phyloP scores from a whole-genome alignment of 305 asterid species.

The Ruellia speciosa region DNA sequence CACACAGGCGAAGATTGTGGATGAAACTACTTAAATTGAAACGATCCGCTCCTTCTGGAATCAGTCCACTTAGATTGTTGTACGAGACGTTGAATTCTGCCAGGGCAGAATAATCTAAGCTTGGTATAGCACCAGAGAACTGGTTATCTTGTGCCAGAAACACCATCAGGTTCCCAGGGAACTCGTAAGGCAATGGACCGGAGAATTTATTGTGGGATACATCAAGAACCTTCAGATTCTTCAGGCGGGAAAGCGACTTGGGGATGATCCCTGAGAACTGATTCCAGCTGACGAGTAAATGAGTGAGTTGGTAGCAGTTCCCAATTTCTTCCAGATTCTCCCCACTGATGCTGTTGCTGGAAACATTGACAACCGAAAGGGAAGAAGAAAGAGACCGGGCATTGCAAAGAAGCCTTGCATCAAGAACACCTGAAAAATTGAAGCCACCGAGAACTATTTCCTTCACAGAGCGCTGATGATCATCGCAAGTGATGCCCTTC shows the following conservation, averaged over 20 bases:
- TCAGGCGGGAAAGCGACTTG: slow-evolving; percentile 27
- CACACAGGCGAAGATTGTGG: slow-evolving; percentile 43
- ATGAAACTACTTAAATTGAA: slow-evolving; percentile 28
- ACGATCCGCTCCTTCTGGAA: slow-evolving; percentile 35
- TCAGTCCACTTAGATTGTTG: slow-evolving; percentile 41
- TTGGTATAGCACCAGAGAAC: slow-evolving; percentile 41
- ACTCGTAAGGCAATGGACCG: slow-evolving; percentile 37
- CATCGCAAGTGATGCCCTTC: slow-evolving; percentile 43
- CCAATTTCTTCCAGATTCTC: slow-evolving; percentile 32
- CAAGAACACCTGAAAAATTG: slow-evolving; percentile 36
- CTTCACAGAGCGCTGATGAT: slow-evolving; percentile 17
- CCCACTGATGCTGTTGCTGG: slow-evolving; percentile 29
- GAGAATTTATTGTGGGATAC: slow-evolving; percentile 37
- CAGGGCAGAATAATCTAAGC: slow-evolving; percentile 28
- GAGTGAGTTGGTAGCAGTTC: slow-evolving; percentile 39
- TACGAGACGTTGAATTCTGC: slow-evolving; percentile 36
- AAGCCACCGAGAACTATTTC: slow-evolving; percentile 33
- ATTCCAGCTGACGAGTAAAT: slow-evolving; percentile 31
- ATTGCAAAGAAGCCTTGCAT: slow-evolving; percentile 36
- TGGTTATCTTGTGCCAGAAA: slow-evolving; percentile 34
- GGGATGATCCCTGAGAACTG: slow-evolving; percentile 33
- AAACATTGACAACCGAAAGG: slow-evolving; percentile 27
- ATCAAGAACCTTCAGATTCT: slow-evolving; percentile 37
- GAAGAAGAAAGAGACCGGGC: slow-evolving; percentile 27
- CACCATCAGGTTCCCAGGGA: slow-evolving; percentile 24